Conservation (phyloP, 2,329 filamentous ascomycete species). For the Fusarium poae region DNA sequence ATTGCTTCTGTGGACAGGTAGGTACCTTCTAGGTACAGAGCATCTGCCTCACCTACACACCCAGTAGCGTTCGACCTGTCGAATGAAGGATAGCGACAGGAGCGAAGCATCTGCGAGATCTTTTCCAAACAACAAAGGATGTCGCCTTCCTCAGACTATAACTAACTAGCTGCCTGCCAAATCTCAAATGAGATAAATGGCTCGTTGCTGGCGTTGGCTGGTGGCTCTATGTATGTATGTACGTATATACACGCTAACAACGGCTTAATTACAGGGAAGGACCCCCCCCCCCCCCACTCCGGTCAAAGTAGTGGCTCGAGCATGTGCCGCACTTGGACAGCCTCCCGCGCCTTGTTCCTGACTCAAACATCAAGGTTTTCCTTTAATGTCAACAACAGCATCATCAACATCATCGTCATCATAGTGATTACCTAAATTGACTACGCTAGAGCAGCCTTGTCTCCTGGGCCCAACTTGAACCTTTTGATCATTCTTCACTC, state of each 20-base stretch:
- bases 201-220: slow-evolving; percentile 25
- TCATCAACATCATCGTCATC: slow-evolving; percentile 14
- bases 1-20: not conserved
- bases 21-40: slow-evolving; percentile 7
- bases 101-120: slow-evolving; percentile 2
- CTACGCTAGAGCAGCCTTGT: slow-evolving; percentile 18
- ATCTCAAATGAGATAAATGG: slow-evolving; percentile 27
- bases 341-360: slow-evolving; percentile 38
- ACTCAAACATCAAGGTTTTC: slow-evolving; percentile 38
- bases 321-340: slow-evolving; percentile 37
- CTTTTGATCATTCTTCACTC: not conserved
- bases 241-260: slow-evolving; percentile 28
- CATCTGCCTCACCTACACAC: not conserved
- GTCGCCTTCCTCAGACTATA: not conserved
- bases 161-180: slow-evolving; percentile 31
- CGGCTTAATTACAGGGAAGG: slow-evolving; percentile 38
- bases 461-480: not conserved
- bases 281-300: slow-evolving; percentile 25
- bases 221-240: slow-evolving; percentile 28
- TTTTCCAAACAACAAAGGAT: slow-evolving; percentile 16
- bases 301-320: slow-evolving; percentile 35
- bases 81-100: not conserved
- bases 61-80: not conserved
- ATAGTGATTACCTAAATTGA: not conserved
- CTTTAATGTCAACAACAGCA: slow-evolving; percentile 2